phyloP scores from a whole-genome alignment of 192 early-diverging fungal species.

The Obelidium mucronatum region DNA sequence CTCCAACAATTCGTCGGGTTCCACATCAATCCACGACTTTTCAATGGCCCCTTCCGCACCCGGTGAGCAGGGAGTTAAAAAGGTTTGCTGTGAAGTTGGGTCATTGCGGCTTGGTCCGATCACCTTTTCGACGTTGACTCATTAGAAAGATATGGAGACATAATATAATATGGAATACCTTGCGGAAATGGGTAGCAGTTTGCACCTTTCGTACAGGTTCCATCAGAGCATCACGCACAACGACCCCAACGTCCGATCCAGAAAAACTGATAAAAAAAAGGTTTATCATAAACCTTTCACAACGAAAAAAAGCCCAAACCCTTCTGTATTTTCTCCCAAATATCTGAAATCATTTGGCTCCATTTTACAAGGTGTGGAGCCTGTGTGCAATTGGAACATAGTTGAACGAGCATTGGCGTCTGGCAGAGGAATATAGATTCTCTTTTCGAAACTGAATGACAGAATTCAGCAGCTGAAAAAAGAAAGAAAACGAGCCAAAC shows the following conservation, averaged over 20 bases:
- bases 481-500: constrained; percentile 38
- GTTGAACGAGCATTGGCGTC: constrained; percentile 83
- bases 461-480: constrained; percentile 11
- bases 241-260: constrained; percentile 94
- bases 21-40: constrained; percentile 88
- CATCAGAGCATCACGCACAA: constrained; percentile 97
- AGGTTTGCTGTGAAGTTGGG: constrained; percentile 52
- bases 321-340: constrained; percentile 85
- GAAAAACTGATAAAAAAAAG: constrained; percentile 67
- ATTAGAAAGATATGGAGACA: constrained; percentile 21
- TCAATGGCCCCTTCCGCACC: constrained; percentile 87
- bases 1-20: constrained; percentile 87
- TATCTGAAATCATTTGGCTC: constrained; percentile 72
- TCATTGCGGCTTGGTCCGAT: constrained; percentile 67
- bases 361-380: constrained; percentile 87
- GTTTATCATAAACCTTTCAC: constrained; percentile 7
- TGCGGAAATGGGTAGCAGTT: constrained; percentile 90
- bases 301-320: constrained; percentile 50
- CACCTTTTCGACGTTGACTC: constrained; percentile 41
- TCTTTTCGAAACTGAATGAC: constrained; percentile 85
- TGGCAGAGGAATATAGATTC: constrained; percentile 98
- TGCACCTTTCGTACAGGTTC: constrained; percentile 97
- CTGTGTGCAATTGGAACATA: constrained; percentile 95
- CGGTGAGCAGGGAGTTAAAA: constrained; percentile 93
- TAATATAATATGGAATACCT: constrained; percentile 46